A percentile compares a stretch with the other conserved stretches of the same genome.
phyloP scores from a whole-genome alignment of 176 grass and related monocot genomes.

The Urochloa ruziziensis region DNA sequence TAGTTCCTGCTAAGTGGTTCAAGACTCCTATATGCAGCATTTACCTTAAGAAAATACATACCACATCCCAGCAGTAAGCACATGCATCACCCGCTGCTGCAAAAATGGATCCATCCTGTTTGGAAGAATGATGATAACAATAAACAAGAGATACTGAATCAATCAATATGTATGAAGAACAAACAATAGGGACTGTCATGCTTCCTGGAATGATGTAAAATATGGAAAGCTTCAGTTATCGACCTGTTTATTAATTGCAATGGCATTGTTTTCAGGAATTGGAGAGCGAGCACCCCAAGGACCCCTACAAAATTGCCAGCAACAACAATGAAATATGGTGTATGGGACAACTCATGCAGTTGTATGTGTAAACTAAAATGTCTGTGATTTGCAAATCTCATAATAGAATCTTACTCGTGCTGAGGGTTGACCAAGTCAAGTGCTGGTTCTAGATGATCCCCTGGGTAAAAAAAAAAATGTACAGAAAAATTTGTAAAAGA shows the following conservation, averaged over 20 bases:
- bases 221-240: background rate
- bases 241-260: constrained; percentile 77
- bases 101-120: constrained; percentile 89
- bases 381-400: constrained; percentile 6
- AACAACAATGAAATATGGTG: constrained; percentile 28
- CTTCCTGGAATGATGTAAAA: background rate
- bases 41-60: constrained; percentile 62
- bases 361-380: background rate
- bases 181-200: background rate
- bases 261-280: constrained; percentile 94
- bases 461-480: constrained; percentile 40
- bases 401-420: constrained; percentile 68
- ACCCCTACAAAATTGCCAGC: constrained; percentile 51
- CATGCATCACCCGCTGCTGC: constrained; percentile 85
- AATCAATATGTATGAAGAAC: background rate
- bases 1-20: constrained; percentile 11
- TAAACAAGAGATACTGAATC: constrained; percentile 2
- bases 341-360: background rate
- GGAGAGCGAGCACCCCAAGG: constrained; percentile 78
- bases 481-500: constrained; percentile 4
- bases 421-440: constrained; percentile 92
- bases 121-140: background rate
- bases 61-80: constrained; percentile 96
- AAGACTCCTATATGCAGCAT: constrained; percentile 9
- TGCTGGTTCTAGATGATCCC: constrained; percentile 67